phyloP scores from a whole-genome alignment of 768 basidiomycete genomes.

The Suillus discolor region DNA sequence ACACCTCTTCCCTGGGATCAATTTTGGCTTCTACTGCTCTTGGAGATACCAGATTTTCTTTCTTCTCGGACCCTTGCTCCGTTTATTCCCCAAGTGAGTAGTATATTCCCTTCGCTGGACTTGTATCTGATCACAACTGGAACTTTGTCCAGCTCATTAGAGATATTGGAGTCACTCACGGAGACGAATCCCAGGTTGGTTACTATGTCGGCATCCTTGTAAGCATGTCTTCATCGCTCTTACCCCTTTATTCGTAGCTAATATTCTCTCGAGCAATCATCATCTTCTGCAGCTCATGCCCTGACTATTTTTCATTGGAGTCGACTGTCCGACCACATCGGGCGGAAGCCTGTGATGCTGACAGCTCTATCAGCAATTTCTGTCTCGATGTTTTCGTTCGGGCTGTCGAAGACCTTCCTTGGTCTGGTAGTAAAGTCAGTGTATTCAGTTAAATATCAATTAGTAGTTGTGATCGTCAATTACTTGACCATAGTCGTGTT shows the following conservation, averaged over 20 bases:
- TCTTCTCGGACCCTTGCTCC: slow-evolving; percentile 75
- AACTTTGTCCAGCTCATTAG: slow-evolving; percentile 22
- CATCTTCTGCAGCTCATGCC: slow-evolving; percentile 51
- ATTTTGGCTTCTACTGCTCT: slow-evolving; percentile 64
- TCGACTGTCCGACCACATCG: slow-evolving; percentile 49
- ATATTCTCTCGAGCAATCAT: slow-evolving; percentile 39
- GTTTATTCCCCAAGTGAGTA: slow-evolving; percentile 59
- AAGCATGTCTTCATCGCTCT: slow-evolving; percentile 14
- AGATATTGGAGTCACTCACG: slow-evolving; percentile 39
- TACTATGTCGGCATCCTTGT: slow-evolving; percentile 54
- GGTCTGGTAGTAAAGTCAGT: slow-evolving; percentile 41
- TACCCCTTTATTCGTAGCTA: slow-evolving; percentile 32
- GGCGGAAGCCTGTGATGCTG: slow-evolving; percentile 50
- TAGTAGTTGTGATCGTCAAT: not conserved
- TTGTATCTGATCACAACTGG: not conserved
- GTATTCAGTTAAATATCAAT: not conserved
- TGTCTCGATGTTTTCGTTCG: slow-evolving; percentile 49
- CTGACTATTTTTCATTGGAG: slow-evolving; percentile 51
- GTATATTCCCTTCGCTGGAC: slow-evolving; percentile 13
- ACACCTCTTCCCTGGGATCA: slow-evolving; percentile 72
- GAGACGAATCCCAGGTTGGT: slow-evolving; percentile 46
- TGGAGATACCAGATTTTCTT: slow-evolving; percentile 75
- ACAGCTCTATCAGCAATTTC: slow-evolving; percentile 46
- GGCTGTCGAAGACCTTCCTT: slow-evolving; percentile 49
- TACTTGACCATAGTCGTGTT: slow-evolving; percentile 35